phyloP scores from a whole-genome alignment of 805 yeast genomes.

The Wickerhamiella dianesei region DNA sequence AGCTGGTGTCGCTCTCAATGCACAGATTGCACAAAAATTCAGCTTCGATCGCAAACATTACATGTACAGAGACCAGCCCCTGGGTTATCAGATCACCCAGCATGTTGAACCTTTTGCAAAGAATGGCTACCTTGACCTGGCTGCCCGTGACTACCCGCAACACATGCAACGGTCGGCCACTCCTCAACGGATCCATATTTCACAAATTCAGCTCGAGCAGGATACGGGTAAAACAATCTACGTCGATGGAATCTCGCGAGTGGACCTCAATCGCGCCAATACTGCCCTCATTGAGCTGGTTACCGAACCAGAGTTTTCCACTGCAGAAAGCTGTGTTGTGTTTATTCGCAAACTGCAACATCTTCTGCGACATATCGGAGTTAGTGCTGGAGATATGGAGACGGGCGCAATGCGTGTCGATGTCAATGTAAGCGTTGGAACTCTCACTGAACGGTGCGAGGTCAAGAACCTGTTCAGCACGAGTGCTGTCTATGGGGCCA shows the following conservation, averaged over 20 bases:
- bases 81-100: conserved; percentile 93
- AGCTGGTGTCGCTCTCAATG: conserved; percentile 57
- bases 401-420: conserved; percentile 93
- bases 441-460: conserved; percentile 56
- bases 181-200: conserved; percentile 37
- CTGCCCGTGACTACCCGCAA: conserved; percentile 35
- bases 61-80: conserved; percentile 91
- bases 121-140: conserved; percentile 45
- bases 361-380: conserved; percentile 49
- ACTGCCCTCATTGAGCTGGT: conserved; percentile 83
- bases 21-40: conserved; percentile 41
- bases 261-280: conserved; percentile 77
- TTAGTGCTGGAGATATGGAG: conserved; percentile 85
- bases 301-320: conserved; percentile 72
- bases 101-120: conserved; percentile 65
- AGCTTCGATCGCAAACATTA: conserved; percentile 90
- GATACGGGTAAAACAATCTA: conserved; percentile 80
- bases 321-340: conserved; percentile 52
- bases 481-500: conserved; percentile 64
- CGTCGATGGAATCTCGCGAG: conserved; percentile 30
- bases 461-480: conserved; percentile 80
- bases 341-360: conserved; percentile 73
- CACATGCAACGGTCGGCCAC: conserved; percentile 25
- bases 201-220: conserved; percentile 84
- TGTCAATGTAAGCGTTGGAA: conserved; percentile 73